These are phyloP conservation scores for Suillus decipiens DNA, from an alignment of 768 basidiomycete genomes.

Conservation along the genomic window DNA sequence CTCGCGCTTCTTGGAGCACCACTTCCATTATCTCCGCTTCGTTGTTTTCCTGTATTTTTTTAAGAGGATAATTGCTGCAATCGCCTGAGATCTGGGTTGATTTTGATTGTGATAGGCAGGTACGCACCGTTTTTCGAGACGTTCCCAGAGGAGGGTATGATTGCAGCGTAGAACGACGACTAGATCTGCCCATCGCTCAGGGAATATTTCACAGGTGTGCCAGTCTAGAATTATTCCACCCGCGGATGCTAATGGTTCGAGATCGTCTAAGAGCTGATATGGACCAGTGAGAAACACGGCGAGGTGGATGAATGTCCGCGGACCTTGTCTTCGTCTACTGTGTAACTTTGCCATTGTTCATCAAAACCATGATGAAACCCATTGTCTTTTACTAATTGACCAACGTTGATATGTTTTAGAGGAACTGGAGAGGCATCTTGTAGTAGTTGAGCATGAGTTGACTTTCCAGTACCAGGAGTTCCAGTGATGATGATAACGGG, in stretches of 20 bases:
- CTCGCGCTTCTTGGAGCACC: slow-evolving; percentile 83
- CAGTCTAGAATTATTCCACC: slow-evolving; percentile 91
- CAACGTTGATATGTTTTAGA: slow-evolving; percentile 83
- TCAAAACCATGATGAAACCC: slow-evolving; percentile 84
- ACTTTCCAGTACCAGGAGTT: slow-evolving; percentile 95
- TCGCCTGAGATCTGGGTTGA: neutral
- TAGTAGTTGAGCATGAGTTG: slow-evolving; percentile 88
- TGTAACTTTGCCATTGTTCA: slow-evolving; percentile 93
- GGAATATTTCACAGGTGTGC: slow-evolving; percentile 93
- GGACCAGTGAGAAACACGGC: neutral
- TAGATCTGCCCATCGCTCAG: slow-evolving; percentile 95
- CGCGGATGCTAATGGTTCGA: slow-evolving; percentile 66
- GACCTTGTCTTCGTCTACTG: slow-evolving; percentile 96
- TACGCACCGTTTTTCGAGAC: slow-evolving; percentile 84
- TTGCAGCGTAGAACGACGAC: slow-evolving; percentile 91
- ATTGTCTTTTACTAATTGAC: slow-evolving; percentile 85
- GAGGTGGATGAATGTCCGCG: slow-evolving; percentile 19
- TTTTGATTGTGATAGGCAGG: neutral
- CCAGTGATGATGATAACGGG: slow-evolving; percentile 78
- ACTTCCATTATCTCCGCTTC: slow-evolving; percentile 98
- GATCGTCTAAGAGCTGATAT: slow-evolving; percentile 78
- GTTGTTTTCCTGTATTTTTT: slow-evolving; percentile 98
- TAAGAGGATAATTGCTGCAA: slow-evolving; percentile 76
- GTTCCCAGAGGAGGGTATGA: slow-evolving; percentile 84
- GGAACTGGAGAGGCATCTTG: slow-evolving; percentile 68